Evolutionary conservation across 1,284 basidiomycete genomes (phyloP).

Genomic region (Cutaneotrichosporon sp.): DNA sequence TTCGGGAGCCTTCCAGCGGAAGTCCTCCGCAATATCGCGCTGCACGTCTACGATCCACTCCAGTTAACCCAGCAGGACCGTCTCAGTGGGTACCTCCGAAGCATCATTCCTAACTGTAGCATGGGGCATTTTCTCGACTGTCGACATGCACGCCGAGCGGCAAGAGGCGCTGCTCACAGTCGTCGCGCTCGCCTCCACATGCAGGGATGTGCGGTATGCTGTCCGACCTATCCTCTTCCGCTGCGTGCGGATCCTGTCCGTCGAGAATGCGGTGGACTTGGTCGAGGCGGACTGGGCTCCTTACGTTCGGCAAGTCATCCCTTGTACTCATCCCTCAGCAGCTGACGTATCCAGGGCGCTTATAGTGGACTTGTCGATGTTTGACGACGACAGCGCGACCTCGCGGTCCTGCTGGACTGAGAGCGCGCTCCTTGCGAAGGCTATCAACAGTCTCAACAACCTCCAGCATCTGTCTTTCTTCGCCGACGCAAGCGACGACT

Average conservation of each 20-base stretch:
- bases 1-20: slow-evolving; percentile 29
- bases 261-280: slow-evolving; percentile 26
- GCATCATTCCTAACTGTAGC: slow-evolving; percentile 18
- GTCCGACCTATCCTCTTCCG: slow-evolving; percentile 36
- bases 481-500: slow-evolving; percentile 44
- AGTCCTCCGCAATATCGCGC: slow-evolving; percentile 32
- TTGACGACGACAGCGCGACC: slow-evolving; percentile 27
- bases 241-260: slow-evolving; percentile 32
- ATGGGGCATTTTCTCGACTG: slow-evolving; percentile 43
- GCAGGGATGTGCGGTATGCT: slow-evolving; percentile 29
- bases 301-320: slow-evolving; percentile 34
- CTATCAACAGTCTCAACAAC: slow-evolving; percentile 31
- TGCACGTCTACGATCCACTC: slow-evolving; percentile 39
- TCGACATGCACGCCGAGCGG: slow-evolving; percentile 39
- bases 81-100: slow-evolving; percentile 27
- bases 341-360: slow-evolving; percentile 33
- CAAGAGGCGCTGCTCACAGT: slow-evolving; percentile 31
- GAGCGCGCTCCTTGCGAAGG: slow-evolving; percentile 28
- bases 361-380: slow-evolving; percentile 43
- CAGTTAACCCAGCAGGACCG: slow-evolving; percentile 40
- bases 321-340: too few relatives aligned
- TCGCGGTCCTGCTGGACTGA: slow-evolving; percentile 38
- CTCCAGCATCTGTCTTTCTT: slow-evolving; percentile 43
- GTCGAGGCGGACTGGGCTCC: slow-evolving; percentile 33
- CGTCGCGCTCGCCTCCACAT: slow-evolving; percentile 32